Percentiles rank a stretch among this genome's conserved stretches.
These are phyloP conservation scores for Acacia concinna DNA, from an alignment of 331 rosid species.

Conservation along the genomic window DNA sequence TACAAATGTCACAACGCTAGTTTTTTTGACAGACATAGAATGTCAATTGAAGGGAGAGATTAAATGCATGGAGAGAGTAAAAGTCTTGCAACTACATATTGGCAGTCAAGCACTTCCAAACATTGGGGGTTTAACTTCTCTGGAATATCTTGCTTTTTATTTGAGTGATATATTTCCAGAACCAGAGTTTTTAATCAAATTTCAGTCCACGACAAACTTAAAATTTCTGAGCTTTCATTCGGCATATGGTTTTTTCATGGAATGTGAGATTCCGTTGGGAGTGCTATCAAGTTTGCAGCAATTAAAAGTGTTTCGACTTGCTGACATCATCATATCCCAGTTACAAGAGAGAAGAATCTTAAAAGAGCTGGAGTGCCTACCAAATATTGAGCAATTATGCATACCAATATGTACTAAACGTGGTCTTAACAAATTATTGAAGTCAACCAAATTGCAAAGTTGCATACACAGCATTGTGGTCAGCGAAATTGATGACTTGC, in stretches of 20 bases:
- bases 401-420: accelerated
- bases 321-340: accelerated
- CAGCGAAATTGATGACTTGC: too few relatives aligned
- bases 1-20: not conserved
- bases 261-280: not conserved
- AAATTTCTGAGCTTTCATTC: not conserved
- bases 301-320: not conserved
- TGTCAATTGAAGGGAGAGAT: not conserved
- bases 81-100: not conserved
- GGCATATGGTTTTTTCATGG: too few relatives aligned
- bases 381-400: not conserved
- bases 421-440: not conserved
- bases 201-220: not conserved
- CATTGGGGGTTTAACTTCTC: not conserved
- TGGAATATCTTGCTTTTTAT: constrained; percentile 20
- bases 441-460: not conserved
- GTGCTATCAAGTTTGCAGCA: constrained; percentile 19
- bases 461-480: too few relatives aligned
- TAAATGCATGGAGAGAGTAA: not conserved
- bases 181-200: not conserved
- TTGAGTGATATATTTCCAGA: not conserved
- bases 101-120: accelerated
- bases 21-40: not conserved
- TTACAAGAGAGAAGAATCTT: not conserved
- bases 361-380: not conserved